Evolutionary conservation across 2,329 filamentous ascomycete species (phyloP), one percentile per base, ranked within the genome.

Genomic region (Didymellaceae sp.): DNA sequence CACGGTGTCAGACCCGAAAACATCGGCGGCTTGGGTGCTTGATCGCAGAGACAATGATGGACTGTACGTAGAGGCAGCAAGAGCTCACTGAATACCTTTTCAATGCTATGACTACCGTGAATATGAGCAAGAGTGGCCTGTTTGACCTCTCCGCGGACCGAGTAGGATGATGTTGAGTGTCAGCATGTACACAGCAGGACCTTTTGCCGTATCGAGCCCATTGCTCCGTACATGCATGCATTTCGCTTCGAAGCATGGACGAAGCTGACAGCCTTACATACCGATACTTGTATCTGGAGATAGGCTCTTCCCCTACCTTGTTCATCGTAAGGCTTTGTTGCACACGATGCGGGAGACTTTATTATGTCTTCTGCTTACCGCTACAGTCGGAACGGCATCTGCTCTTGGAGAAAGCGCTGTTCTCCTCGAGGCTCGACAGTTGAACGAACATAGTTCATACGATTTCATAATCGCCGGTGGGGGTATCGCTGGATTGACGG

Each of bases 381-480:
- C 17, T n/a, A 20, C 18, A 33, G 39, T 14, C 14, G 9, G 25
- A 9, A 21, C 30, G 14, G 14, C 28, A 8, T 13, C 20, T 43
- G n/a, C 13, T 18, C 20, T 25, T 6, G 20, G 20, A 33, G 18
- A 28, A 3, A 17, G 9, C 14, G 30, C 28, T 3, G 18, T 30
- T 5, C 11, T 18, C 5, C 13, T 33, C 7, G 39, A 33, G 25
- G 28, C 39, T 6, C 20, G 21, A n/a, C 18, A 33, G 10, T 11
- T 25, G 13, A 33, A 4, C 10, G 25, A 32, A 6, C n/a, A 25
- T 10, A 20, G 4, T 28, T 33, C 39, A 13, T 65, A 67, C 24
- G 63, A 68, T 32, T 67, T 67, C 24, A 42, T 70, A 4, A 49
- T 67, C 38, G 55, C 50, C 5, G 66, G 66, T 5, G 66, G 64